Percentiles rank a stretch among this genome's conserved stretches.
Conservation (phyloP, 176 grass and related monocot genomes). For the Paspalum notatum region DNA sequence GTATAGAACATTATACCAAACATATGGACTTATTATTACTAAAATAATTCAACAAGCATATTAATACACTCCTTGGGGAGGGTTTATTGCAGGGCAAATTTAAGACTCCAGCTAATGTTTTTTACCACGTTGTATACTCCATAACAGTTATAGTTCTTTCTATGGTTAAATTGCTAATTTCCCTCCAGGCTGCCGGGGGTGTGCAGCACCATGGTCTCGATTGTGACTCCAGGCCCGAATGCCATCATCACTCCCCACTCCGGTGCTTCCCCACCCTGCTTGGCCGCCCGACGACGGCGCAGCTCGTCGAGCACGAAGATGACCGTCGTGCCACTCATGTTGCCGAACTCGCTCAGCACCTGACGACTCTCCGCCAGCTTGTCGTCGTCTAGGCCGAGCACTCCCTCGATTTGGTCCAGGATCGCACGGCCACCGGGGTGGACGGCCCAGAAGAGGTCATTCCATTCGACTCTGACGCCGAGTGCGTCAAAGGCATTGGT, state of each 20-base stretch:
- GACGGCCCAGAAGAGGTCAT: constrained; percentile 56
- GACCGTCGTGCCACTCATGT: constrained; percentile 54
- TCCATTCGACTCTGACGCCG: constrained; percentile 42
- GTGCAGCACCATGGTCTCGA: constrained; percentile 51
- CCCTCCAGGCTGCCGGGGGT: background rate
- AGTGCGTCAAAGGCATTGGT: constrained; percentile 37
- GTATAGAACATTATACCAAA: too few relatives aligned
- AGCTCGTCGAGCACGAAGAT: constrained; percentile 61
- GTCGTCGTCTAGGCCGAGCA: constrained; percentile 39
- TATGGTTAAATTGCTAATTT: background rate
- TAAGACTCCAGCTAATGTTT: background rate
- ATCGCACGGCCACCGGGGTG: constrained; percentile 43
- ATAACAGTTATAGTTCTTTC: background rate
- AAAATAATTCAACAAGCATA: background rate
- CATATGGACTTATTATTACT: background rate
- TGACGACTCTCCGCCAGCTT: constrained; percentile 37
- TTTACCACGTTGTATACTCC: background rate
- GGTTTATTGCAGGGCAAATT: background rate
- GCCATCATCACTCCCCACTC: constrained; percentile 57
- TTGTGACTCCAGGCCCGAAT: constrained; percentile 56
- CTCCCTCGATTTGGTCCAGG: constrained; percentile 50
- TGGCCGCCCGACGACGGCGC: constrained; percentile 7
- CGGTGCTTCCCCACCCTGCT: constrained; percentile 3
- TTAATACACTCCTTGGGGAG: background rate
- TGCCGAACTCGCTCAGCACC: constrained; percentile 47